Evolutionary conservation across 768 basidiomycete species (phyloP).

Genomic region (Trametes coccinea): DNA sequence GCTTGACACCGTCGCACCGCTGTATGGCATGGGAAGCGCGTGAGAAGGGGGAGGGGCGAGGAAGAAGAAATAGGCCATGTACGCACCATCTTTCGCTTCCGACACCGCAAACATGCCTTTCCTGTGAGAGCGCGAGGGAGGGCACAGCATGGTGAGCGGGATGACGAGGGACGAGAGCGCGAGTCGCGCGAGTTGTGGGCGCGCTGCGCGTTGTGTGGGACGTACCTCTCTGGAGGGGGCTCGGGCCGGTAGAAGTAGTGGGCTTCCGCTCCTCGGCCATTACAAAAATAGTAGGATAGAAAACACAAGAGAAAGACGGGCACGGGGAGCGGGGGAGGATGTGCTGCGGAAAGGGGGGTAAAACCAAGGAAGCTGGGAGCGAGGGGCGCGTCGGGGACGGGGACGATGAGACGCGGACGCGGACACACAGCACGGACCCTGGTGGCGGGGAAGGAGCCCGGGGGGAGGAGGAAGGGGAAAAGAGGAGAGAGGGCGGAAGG

Average conservation of each 20-base stretch:
- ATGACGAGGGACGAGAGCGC: not conserved
- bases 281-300: slow-evolving; percentile 33
- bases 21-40: slow-evolving; percentile 28
- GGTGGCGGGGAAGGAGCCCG: not conserved
- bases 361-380: slow-evolving; percentile 13
- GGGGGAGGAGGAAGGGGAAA: not conserved
- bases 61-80: not conserved
- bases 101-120: slow-evolving; percentile 54
- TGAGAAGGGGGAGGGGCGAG: not conserved
- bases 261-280: slow-evolving; percentile 34
- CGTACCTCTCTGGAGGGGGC: slow-evolving; percentile 32
- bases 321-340: slow-evolving; percentile 26
- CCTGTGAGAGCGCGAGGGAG: slow-evolving; percentile 36
- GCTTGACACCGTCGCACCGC: slow-evolving; percentile 79
- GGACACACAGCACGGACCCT: slow-evolving; percentile 2
- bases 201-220: not conserved
- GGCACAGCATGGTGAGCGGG: slow-evolving; percentile 3
- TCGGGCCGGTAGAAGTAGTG: slow-evolving; percentile 26
- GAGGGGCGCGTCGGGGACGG: slow-evolving; percentile 13
- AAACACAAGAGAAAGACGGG: slow-evolving; percentile 25
- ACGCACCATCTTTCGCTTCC: slow-evolving; percentile 53
- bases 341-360: slow-evolving; percentile 12
- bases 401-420: slow-evolving; percentile 4
- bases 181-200: not conserved
- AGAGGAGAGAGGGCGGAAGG: slow-evolving; percentile 1